A percentile compares a stretch with the other conserved stretches of the same genome.
Evolutionary conservation across 306 rosid genomes (phyloP).

Genomic region (Astragalus membranaceus): DNA sequence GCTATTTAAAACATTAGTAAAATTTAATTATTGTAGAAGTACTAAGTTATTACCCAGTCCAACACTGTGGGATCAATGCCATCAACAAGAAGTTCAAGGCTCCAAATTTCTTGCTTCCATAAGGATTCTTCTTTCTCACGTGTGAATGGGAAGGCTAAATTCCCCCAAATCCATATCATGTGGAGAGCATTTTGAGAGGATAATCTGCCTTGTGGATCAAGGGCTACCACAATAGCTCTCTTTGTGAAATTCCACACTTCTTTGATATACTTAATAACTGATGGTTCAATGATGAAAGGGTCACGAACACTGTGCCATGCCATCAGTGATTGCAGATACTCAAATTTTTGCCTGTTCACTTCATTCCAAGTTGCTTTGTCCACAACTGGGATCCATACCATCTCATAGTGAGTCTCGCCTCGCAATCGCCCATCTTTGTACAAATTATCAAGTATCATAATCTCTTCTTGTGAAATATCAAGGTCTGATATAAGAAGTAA

Average conservation of each 20-base stretch:
- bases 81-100: constrained; percentile 56
- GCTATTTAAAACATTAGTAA: too few species aligned
- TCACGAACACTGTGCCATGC: constrained; percentile 53
- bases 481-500: constrained; percentile 74
- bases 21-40: too few species aligned
- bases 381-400: constrained; percentile 79
- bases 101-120: constrained; percentile 73
- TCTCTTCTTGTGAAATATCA: constrained; percentile 60
- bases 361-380: constrained; percentile 36
- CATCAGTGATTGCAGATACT: constrained; percentile 52
- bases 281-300: constrained; percentile 52
- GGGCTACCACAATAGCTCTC: constrained; percentile 59
- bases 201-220: constrained; percentile 78
- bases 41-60: constrained; percentile 56
- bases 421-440: constrained; percentile 33
- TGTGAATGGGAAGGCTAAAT: constrained; percentile 68
- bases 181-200: constrained; percentile 59
- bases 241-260: constrained; percentile 63
- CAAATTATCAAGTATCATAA: constrained; percentile 40
- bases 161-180: constrained; percentile 88
- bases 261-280: constrained; percentile 57
- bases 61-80: constrained; percentile 45
- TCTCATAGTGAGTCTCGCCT: constrained; percentile 40
- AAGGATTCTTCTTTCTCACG: constrained; percentile 54
- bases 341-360: constrained; percentile 27